Percentiles rank a stretch among this genome's conserved stretches.
phyloP scores from a whole-genome alignment of 345 rosid genomes.

The Moringa oleifera region DNA sequence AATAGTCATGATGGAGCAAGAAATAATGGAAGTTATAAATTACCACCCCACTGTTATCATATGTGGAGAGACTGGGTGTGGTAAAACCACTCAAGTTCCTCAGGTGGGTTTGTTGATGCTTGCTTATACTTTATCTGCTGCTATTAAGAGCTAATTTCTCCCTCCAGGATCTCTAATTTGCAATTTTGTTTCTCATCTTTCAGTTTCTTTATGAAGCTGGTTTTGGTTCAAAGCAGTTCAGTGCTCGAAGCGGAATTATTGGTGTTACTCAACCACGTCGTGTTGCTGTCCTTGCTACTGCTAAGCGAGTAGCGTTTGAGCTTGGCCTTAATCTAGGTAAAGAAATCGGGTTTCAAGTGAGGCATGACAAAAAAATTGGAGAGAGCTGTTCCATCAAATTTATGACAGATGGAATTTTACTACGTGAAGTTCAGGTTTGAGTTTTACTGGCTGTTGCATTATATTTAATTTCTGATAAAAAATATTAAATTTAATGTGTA shows the following conservation, averaged over 20 bases:
- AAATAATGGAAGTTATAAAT: constrained; percentile 91
- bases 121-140: constrained; percentile 1
- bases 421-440: constrained; percentile 83
- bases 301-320: constrained; percentile 87
- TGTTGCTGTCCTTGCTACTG: constrained; percentile 94
- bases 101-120: constrained; percentile 49
- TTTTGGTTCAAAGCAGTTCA: constrained; percentile 53
- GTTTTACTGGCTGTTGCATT: neutral
- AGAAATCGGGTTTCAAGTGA: constrained; percentile 95
- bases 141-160: neutral
- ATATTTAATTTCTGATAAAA: neutral
- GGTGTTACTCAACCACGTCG: constrained; percentile 98
- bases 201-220: constrained; percentile 97
- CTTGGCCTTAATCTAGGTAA: constrained; percentile 78
- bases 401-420: constrained; percentile 96
- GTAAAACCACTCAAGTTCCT: constrained; percentile 97
- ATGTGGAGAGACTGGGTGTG: constrained; percentile 94
- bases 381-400: constrained; percentile 69
- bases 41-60: constrained; percentile 53
- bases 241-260: constrained; percentile 55
- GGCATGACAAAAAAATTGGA: constrained; percentile 88
- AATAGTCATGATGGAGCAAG: constrained; percentile 97
- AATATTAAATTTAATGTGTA: neutral
- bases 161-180: constrained; percentile 11
- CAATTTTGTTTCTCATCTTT: constrained; percentile 14